Conservation (phyloP, 345 rosid species). For the Citrus cavaleriei region DNA sequence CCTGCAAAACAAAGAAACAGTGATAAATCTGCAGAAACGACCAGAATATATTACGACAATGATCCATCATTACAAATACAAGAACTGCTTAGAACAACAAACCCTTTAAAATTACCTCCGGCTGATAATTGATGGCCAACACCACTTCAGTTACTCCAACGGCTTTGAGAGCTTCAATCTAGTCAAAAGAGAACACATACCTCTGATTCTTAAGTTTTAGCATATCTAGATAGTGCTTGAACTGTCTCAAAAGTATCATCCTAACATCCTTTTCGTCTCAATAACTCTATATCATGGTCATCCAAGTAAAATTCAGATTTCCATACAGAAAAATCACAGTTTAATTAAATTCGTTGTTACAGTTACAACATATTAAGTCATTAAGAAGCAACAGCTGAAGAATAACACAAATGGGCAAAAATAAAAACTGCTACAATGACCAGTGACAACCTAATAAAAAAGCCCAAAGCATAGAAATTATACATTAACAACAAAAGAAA, state of each 20-base stretch:
- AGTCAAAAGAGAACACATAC: neutral
- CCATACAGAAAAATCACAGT: neutral
- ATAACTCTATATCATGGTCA: neutral
- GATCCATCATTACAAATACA: neutral
- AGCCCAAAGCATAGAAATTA: neutral
- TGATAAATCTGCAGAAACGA: neutral
- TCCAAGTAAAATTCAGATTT: neutral
- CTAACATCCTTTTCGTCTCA: neutral
- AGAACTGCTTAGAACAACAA: neutral
- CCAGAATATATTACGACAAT: neutral
- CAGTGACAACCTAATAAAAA: no score
- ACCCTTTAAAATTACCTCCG: conserved; percentile 41
- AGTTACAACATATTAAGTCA: neutral
- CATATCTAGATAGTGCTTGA: neutral
- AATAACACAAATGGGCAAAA: no score
- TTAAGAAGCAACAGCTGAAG: neutral
- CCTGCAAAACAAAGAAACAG: conserved; percentile 26
- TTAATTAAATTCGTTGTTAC: neutral
- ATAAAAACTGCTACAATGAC: no score
- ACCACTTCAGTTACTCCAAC: conserved; percentile 76
- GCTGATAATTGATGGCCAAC: conserved; percentile 80
- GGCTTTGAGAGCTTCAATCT: conserved; percentile 80
- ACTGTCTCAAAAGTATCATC: neutral
- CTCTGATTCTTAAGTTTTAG: neutral
- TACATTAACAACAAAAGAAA: neutral